phyloP scores from a whole-genome alignment of 441 rosid species.

The Theobroma grandiflorum region DNA sequence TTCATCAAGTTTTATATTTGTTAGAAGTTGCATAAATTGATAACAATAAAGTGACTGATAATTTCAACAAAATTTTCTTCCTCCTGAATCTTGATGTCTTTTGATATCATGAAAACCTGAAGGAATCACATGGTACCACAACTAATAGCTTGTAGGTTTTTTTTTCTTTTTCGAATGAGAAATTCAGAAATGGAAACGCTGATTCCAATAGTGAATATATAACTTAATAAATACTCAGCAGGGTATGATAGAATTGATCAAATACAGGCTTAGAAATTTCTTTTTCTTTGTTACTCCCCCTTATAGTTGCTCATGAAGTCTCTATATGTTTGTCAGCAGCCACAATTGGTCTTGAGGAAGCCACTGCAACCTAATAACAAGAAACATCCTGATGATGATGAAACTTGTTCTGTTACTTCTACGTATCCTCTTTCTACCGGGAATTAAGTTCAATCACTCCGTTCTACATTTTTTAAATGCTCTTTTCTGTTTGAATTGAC shows the following conservation, averaged over 20 bases:
- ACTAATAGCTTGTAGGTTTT: neutral
- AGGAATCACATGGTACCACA: neutral
- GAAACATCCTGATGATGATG: constrained; percentile 93
- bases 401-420: constrained; percentile 75
- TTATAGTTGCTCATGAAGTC: constrained; percentile 15
- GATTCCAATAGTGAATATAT: neutral
- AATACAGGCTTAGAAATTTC: constrained; percentile 1
- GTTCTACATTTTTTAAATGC: neutral
- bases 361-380: constrained; percentile 88
- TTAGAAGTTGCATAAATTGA: constrained; percentile 3
- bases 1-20: neutral
- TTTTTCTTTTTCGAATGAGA: neutral
- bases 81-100: neutral
- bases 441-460: constrained; percentile 25
- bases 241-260: constrained; percentile 14
- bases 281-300: neutral
- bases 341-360: constrained; percentile 61
- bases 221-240: neutral
- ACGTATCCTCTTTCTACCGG: constrained; percentile 54
- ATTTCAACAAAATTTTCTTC: neutral
- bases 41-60: neutral
- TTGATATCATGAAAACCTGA: constrained; percentile 16
- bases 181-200: neutral
- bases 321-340: constrained; percentile 43
- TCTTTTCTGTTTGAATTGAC: constrained; percentile 15